Evolutionary conservation across 2,329 filamentous ascomycete genomes (phyloP).

Genomic region (Sarocladium kiliense): DNA sequence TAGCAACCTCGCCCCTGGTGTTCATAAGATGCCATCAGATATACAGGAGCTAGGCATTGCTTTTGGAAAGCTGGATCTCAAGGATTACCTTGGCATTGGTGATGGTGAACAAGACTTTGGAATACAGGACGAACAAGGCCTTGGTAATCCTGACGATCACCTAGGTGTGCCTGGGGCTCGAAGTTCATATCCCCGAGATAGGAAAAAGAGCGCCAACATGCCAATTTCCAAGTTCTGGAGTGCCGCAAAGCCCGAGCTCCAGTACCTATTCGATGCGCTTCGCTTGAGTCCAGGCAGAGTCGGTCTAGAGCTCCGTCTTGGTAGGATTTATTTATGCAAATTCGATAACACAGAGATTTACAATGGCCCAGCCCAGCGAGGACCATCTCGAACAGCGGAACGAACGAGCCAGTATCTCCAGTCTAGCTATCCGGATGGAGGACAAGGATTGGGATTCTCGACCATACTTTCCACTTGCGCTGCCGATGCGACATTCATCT

Average conservation of each 20-base stretch:
- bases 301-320: conserved; percentile 9
- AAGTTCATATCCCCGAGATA: too few relatives aligned
- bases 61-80: background rate
- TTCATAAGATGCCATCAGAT: background rate
- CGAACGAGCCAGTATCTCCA: background rate
- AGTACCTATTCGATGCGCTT: background rate
- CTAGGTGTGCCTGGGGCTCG: too few relatives aligned
- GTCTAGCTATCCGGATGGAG: background rate
- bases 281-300: conserved; percentile 6
- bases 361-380: background rate
- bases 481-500: background rate
- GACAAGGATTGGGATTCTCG: background rate
- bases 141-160: too few relatives aligned
- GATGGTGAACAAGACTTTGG: background rate
- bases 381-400: too few relatives aligned
- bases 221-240: background rate
- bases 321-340: conserved; percentile 5
- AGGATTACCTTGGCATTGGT: background rate
- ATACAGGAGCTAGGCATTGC: background rate
- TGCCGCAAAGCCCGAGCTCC: background rate
- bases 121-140: background rate
- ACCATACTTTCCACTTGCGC: background rate
- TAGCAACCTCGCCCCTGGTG: background rate
- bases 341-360: background rate
- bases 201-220: background rate